Percentiles rank a stretch among this genome's conserved stretches.
These are phyloP conservation scores for Raphanus sativus DNA, from an alignment of 345 rosid species.

Conservation along the genomic window DNA sequence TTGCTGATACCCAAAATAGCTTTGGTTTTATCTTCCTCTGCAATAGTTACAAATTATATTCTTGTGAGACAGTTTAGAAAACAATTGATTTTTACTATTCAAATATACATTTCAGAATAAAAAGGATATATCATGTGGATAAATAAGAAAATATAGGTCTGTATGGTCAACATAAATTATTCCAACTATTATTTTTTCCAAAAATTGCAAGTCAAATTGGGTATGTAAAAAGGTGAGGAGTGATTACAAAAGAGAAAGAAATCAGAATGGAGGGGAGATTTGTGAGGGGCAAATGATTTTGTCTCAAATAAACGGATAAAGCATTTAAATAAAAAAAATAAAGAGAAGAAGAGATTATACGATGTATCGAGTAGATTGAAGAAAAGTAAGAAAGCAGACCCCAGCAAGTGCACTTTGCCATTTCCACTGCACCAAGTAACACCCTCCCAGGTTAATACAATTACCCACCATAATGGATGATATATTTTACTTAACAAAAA, in stretches of 20 bases:
- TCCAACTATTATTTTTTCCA: not conserved
- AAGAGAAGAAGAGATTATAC: constrained; percentile 41
- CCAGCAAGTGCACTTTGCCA: constrained; percentile 80
- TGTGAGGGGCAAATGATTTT: constrained; percentile 19
- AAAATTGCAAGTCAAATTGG: constrained; percentile 11
- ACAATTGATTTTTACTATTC: not conserved
- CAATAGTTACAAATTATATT: constrained; percentile 6
- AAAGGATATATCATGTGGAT: not conserved
- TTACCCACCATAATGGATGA: not conserved
- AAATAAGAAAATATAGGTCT: not conserved
- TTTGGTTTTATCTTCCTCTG: constrained; percentile 70
- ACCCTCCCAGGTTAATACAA: constrained; percentile 28
- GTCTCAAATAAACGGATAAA: constrained; percentile 25
- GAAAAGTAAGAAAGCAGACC: constrained; percentile 61
- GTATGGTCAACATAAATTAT: not conserved
- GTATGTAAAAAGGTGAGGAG: not conserved
- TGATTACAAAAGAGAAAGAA: not conserved
- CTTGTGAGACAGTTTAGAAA: not conserved
- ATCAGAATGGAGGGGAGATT: constrained; percentile 11
- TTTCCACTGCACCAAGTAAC: constrained; percentile 56
- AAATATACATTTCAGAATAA: not conserved
- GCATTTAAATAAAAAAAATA: not conserved
- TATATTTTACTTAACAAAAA: not conserved
- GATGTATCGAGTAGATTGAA: constrained; percentile 61
- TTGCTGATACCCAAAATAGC: constrained; percentile 85